Evolutionary conservation across 495 filamentous ascomycete species (phyloP), one percentile per base, ranked within the genome.

Genomic region (Penicillium maclennaniae): DNA sequence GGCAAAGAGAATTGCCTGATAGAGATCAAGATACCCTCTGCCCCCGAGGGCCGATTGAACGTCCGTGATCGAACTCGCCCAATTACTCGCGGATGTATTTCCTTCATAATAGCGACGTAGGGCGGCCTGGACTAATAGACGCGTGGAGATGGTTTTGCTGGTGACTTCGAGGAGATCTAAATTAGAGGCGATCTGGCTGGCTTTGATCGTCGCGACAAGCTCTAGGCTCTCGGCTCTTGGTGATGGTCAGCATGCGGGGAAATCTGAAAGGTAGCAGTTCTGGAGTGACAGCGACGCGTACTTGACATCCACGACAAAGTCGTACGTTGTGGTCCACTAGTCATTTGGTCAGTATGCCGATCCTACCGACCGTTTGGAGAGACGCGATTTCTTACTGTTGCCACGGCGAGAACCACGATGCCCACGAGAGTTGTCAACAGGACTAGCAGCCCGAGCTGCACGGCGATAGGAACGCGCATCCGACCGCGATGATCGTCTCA

Each of bases 171-270:
- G 81, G 38, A 92, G 76, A 31, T 86, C 74, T 23, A 95, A 78
- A 62, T 86, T 86, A 44, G 85, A 84, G n/a, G 84, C 70, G 34
- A 97, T 78, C 62, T 92, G 85, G 19, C 86, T 82, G 23, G 91
- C 85, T 67, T 95, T 96, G 63, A 96, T 81, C 12, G 85, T 88
- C 15, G 92, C 92, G 2, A 88, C 88, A 45, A 96, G 79, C 25
- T 85, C 70, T 27, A 95, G 80, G 34, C 81, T 78, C 41, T 74
- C 72, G 0, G 73, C 69, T 53, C 78, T 81, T 21, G 6, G 38
- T 9, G 9, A 36, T 37, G 16, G 23, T 51, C 16, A 43, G 25
- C 34, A 23, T 19, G 14, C 20, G 42, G 8, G 15, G 23, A 9
- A 25, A 43, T 7, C 4, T n/a, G 8, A 7, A 15, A 5, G 17